Evolutionary conservation across 2,329 filamentous ascomycete species (phyloP), one percentile per base, ranked within the genome.

Genomic region (Teratosphaeria destructans): DNA sequence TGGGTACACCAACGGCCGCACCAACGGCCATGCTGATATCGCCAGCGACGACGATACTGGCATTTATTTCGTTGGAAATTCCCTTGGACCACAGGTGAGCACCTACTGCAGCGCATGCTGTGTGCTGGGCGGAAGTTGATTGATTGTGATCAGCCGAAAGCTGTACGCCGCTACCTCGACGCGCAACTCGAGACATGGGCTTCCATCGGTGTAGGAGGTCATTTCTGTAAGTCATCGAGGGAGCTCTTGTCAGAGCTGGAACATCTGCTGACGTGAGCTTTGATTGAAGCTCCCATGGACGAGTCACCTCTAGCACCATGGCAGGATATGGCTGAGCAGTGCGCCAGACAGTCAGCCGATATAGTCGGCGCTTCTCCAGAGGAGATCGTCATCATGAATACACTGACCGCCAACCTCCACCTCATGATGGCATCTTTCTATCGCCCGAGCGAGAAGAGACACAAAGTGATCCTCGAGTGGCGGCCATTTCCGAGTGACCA

Each of bases 401-500:
- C 88, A 0, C 74, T 96, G 67, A 95, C 89, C 1, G 84, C 81
- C 35, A 95, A 95, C 71, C 71, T 95, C 60, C 90, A 95, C 72
- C 73, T 94, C n/a, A 78, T 94, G 69, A 85, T 95, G 86, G 86
- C 88, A 3, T 88, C 86, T 72, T 95, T 95, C 75, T 95, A 94
- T 75, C 79, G 77, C 59, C 90, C 90, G 0, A 86, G 80, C 0
- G 75, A 77, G 55, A 78, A 82, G 72, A 80, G 74, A 54, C 87
- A 87, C 75, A 94, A 93, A 77, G 87, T 95, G 63, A 88, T 95
- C 60, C 80, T 92, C 26, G 90, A 96, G 73, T 90, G 88, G 75
- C 90, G 90, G 69, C 90, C 91, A 0, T 96, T 96, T 66, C 91
- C 91, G 0, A 92, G 88, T 72, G 91, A 96, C 70, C 87, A 90